Evolutionary conservation across 306 rosid genomes (phyloP).

Genomic region (Malus orientalis): DNA sequence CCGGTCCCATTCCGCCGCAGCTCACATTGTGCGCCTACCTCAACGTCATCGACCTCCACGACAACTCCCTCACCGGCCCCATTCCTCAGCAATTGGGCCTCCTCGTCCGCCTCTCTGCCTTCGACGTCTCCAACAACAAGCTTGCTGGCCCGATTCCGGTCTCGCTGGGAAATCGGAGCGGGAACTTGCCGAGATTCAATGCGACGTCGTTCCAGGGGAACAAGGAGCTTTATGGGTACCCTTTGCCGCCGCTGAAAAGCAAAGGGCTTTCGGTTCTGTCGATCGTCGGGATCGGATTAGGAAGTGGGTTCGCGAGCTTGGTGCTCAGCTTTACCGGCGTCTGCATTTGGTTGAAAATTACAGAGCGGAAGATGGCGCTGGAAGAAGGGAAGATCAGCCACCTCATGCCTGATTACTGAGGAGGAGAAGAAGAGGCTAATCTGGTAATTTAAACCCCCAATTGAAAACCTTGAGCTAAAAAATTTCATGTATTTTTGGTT

Average conservation of each 20-base stretch:
- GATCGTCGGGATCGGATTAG: slow-evolving; percentile 91
- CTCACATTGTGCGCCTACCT: slow-evolving; percentile 88
- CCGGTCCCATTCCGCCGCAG: slow-evolving; percentile 73
- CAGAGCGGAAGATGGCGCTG: slow-evolving; percentile 63
- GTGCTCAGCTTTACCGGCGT: slow-evolving; percentile 86
- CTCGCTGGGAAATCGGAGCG: slow-evolving; percentile 55
- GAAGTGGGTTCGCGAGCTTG: slow-evolving; percentile 84
- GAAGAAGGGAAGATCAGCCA: slow-evolving; percentile 83
- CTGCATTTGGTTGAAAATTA: slow-evolving; percentile 81
- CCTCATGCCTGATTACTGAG: slow-evolving; percentile 82
- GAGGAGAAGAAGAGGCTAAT: background rate
- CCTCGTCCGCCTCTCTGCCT: slow-evolving; percentile 61
- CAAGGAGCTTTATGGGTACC: slow-evolving; percentile 88
- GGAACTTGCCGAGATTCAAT: slow-evolving; percentile 62
- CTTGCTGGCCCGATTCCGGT: slow-evolving; percentile 78
- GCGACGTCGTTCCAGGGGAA: slow-evolving; percentile 65
- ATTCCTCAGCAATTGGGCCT: slow-evolving; percentile 93
- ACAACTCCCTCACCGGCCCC: slow-evolving; percentile 55
- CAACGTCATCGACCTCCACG: slow-evolving; percentile 84
- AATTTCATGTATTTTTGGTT: slow-evolving; percentile 30
- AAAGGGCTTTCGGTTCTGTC: slow-evolving; percentile 72
- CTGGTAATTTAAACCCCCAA: background rate
- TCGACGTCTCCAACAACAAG: slow-evolving; percentile 74
- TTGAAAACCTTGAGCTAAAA: background rate
- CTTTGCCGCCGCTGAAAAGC: slow-evolving; percentile 52